Percentiles rank a stretch among this genome's conserved stretches.
phyloP scores from a whole-genome alignment of 2,329 filamentous ascomycete species.

The Gaeumannomyces tritici region DNA sequence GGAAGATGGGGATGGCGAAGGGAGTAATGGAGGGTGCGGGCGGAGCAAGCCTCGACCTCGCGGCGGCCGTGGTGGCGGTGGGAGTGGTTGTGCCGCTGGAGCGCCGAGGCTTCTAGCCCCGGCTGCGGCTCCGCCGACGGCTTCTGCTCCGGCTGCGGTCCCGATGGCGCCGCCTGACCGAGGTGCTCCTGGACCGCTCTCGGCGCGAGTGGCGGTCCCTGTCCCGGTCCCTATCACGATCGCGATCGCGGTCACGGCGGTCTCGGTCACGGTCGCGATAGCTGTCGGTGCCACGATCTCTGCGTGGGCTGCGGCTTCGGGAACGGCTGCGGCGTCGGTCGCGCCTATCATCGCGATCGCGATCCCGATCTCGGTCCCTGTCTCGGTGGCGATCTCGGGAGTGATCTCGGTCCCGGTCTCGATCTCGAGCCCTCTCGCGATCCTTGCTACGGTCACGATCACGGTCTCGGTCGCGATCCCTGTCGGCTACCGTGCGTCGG shows the following conservation, averaged over 20 bases:
- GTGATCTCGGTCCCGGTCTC: constrained; percentile 17
- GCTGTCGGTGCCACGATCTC: too few species aligned
- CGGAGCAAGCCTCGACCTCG: background rate
- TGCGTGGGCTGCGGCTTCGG: constrained; percentile 1
- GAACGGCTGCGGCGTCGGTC: constrained; percentile 6
- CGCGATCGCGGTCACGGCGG: constrained; percentile 13
- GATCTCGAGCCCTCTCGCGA: constrained; percentile 17
- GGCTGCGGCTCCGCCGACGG: constrained; percentile 16
- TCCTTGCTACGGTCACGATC: constrained; percentile 9
- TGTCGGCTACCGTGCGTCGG: constrained; percentile 14
- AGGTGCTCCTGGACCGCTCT: constrained; percentile 13
- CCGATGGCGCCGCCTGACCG: constrained; percentile 9
- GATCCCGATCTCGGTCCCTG: constrained; percentile 18
- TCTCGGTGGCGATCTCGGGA: constrained; percentile 22
- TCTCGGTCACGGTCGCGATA: too few species aligned
- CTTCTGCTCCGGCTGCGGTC: constrained; percentile 16
- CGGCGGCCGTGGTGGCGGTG: background rate
- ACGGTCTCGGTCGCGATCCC: constrained; percentile 9
- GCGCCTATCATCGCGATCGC: constrained; percentile 17
- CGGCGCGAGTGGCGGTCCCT: constrained; percentile 13
- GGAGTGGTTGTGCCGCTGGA: background rate
- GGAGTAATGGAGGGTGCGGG: background rate
- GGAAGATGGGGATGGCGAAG: background rate
- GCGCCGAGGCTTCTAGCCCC: constrained; percentile 9
- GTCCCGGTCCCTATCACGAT: constrained; percentile 16